Conservation (phyloP, 2,329 filamentous ascomycete genomes). For the Ophioceras dolichostomum region DNA sequence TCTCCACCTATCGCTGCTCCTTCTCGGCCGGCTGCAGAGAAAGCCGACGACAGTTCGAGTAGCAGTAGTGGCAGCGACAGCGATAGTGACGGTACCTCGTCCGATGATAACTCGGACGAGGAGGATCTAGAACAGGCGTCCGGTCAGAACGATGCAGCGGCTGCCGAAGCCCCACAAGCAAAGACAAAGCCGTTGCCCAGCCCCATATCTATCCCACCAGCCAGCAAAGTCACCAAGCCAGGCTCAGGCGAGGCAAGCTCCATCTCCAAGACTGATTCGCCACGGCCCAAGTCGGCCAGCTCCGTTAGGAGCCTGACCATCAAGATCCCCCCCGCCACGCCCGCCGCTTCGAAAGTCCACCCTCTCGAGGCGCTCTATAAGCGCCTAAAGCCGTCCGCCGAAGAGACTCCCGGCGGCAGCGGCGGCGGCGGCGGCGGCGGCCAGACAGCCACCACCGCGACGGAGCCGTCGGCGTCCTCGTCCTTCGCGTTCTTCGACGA, state of each 20-base stretch:
- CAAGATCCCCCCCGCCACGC: constrained; percentile 36
- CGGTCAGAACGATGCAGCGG: constrained; percentile 12
- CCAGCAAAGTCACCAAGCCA: neutral
- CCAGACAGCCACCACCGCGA: constrained; percentile 18
- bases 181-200: neutral
- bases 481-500: constrained; percentile 42
- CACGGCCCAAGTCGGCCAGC: constrained; percentile 35
- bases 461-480: constrained; percentile 41
- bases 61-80: constrained; percentile 1
- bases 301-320: constrained; percentile 40
- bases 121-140: constrained; percentile 5
- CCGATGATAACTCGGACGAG: constrained; percentile 11
- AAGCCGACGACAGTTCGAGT: constrained; percentile 4
- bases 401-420: too few species aligned
- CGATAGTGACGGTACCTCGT: constrained; percentile 5
- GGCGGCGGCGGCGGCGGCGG: too few species aligned
- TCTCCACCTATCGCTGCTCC: neutral
- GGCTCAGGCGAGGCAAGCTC: constrained; percentile 6
- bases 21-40: constrained; percentile 4
- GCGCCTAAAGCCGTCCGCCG: constrained; percentile 35
- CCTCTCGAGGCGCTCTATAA: constrained; percentile 92
- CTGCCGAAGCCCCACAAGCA: neutral
- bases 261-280: constrained; percentile 16
- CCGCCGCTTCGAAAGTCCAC: constrained; percentile 48
- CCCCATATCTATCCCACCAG: constrained; percentile 1